These are phyloP conservation scores for Spergularia bocconei DNA, from an alignment of 148 eudicot genomes.

Conservation along the genomic window DNA sequence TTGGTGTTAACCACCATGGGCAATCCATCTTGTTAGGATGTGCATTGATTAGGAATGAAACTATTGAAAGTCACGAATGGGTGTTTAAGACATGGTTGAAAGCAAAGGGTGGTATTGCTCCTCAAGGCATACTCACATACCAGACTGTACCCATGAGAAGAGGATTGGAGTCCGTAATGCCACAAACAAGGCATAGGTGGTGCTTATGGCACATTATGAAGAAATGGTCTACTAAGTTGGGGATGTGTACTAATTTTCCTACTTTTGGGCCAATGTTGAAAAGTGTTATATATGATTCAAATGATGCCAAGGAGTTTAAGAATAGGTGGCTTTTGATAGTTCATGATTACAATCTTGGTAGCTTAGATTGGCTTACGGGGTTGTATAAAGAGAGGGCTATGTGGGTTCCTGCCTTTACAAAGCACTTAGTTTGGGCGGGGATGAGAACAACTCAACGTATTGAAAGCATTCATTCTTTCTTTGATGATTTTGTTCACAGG, in stretches of 20 bases:
- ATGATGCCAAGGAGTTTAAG: constrained; percentile 4
- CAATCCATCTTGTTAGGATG: not conserved
- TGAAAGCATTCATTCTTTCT: not conserved
- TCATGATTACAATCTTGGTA: not conserved
- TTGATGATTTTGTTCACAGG: not conserved
- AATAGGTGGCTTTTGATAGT: not conserved
- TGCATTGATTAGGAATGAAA: not conserved
- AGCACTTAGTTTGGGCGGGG: constrained; percentile 1
- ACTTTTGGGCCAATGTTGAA: not conserved
- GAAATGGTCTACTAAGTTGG: not conserved
- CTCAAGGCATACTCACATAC: not conserved
- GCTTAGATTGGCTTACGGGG: not conserved
- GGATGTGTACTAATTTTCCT: not conserved
- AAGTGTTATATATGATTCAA: not conserved
- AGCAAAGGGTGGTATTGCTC: not conserved
- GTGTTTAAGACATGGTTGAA: not conserved
- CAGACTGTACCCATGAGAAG: not conserved
- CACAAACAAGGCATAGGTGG: not conserved
- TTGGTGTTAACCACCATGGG: constrained; percentile 11
- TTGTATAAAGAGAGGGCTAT: constrained; percentile 1
- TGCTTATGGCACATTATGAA: not conserved
- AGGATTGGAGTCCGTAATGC: not conserved
- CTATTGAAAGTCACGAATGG: not conserved
- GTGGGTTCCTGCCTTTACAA: constrained; percentile 7
- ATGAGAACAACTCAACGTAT: not conserved